Evolutionary conservation across 495 filamentous ascomycete genomes (phyloP).

Genomic region (Wilcoxina mikolae): DNA sequence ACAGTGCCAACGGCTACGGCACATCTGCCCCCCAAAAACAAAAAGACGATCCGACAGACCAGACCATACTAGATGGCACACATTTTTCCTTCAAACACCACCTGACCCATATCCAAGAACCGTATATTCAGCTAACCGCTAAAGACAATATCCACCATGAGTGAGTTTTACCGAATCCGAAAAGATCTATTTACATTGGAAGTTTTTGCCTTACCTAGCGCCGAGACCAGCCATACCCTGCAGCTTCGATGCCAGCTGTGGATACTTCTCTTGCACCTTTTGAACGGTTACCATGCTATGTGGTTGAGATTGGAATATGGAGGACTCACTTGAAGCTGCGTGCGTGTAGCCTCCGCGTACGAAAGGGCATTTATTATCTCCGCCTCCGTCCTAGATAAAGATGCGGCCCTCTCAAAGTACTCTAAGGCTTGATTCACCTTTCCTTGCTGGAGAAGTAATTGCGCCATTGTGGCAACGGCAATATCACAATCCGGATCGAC

Average conservation of each 20-base stretch:
- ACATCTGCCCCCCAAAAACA: no score
- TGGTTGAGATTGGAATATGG: conserved; percentile 9
- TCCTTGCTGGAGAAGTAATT: conserved; percentile 93
- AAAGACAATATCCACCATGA: not conserved
- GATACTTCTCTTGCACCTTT: conserved; percentile 86
- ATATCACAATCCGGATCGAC: conserved; percentile 99
- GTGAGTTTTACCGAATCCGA: not conserved
- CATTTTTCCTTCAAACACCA: no score
- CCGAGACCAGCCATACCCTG: conserved; percentile 48
- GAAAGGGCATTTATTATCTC: conserved; percentile 93
- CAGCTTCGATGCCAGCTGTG: conserved; percentile 73
- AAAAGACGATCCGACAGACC: no score
- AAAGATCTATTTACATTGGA: not conserved
- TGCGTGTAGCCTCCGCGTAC: conserved; percentile 92
- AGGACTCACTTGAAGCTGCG: conserved; percentile 57
- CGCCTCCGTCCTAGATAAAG: conserved; percentile 86
- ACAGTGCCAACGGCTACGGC: no score
- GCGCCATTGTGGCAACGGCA: conserved; percentile 96
- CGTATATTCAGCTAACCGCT: not conserved
- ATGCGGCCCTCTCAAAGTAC: conserved; percentile 92
- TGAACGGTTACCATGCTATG: conserved; percentile 15
- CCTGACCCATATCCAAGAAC: not conserved
- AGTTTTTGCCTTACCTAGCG: not conserved
- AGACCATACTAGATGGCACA: no score
- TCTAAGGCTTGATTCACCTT: conserved; percentile 89